These are phyloP conservation scores for Aspergillus transmontanensis DNA, from an alignment of 2,329 filamentous ascomycete species.

Conservation along the genomic window DNA sequence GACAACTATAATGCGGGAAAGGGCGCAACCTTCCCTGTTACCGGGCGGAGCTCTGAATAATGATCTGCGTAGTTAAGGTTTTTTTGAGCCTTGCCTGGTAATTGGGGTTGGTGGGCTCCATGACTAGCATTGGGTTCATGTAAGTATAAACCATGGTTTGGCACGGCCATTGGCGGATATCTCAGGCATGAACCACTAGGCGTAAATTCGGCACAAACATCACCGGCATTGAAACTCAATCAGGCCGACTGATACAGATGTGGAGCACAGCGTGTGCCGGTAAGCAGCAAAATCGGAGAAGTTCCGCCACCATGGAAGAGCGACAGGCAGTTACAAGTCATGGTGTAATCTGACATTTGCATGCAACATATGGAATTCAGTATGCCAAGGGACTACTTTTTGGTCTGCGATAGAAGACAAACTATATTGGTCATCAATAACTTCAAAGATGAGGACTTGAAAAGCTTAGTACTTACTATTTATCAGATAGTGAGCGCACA, in stretches of 20 bases:
- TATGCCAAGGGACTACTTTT: not conserved
- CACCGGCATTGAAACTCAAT: not conserved
- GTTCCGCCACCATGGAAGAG: not conserved
- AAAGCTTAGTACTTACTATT: conserved; percentile 3
- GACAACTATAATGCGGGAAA: not conserved
- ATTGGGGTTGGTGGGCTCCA: not conserved
- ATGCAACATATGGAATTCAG: not conserved
- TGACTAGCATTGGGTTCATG: not conserved
- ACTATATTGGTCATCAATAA: not conserved
- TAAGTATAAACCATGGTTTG: not conserved
- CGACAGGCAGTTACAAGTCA: not conserved
- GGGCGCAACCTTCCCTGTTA: not conserved
- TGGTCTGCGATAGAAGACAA: not conserved
- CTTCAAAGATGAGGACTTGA: not conserved
- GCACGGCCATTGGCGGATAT: not conserved
- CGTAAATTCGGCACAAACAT: not conserved
- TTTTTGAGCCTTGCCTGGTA: not conserved
- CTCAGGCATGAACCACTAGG: not conserved
- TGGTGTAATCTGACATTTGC: not conserved
- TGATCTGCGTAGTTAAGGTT: not conserved
- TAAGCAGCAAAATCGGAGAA: not conserved
- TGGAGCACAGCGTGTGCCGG: not conserved
- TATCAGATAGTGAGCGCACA: not conserved
- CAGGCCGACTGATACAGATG: not conserved
- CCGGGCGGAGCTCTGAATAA: not conserved